phyloP scores from a whole-genome alignment of 176 grass and related monocot genomes.

The Carex littledalei region DNA sequence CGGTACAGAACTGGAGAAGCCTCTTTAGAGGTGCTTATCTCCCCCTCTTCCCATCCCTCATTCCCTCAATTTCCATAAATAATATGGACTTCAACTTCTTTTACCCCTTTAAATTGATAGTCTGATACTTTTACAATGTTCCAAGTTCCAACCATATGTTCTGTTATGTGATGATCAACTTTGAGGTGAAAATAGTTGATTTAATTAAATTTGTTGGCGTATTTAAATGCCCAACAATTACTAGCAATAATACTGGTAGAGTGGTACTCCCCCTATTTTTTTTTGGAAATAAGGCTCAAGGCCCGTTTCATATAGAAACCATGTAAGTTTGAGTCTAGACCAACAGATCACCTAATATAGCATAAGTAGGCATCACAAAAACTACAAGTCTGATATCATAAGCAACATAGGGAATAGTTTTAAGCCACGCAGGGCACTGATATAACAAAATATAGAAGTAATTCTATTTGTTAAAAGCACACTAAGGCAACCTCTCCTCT shows the following conservation, averaged over 20 bases:
- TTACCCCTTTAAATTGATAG: neutral
- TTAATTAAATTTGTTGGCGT: neutral
- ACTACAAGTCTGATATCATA: too few relatives aligned
- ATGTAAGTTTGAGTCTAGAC: too few relatives aligned
- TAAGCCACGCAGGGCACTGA: too few relatives aligned
- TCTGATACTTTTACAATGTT: neutral
- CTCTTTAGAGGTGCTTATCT: neutral
- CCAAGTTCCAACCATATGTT: neutral
- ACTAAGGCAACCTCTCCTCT: too few relatives aligned
- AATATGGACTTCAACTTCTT: neutral
- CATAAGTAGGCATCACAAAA: too few relatives aligned
- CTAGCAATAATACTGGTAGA: neutral
- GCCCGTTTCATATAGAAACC: too few relatives aligned
- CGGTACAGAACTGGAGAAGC: neutral
- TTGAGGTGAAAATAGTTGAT: neutral
- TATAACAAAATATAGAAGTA: too few relatives aligned
- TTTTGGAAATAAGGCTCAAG: too few relatives aligned
- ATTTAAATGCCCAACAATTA: neutral
- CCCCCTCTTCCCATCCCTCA: neutral
- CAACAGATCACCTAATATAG: too few relatives aligned
- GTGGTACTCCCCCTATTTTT: neutral
- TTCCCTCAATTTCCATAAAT: neutral
- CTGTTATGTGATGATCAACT: neutral
- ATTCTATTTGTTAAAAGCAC: too few relatives aligned
- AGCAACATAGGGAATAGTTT: too few relatives aligned